Evolutionary conservation across 192 early-diverging fungal genomes (phyloP).

Genomic region (Rhizophagus clarus): DNA sequence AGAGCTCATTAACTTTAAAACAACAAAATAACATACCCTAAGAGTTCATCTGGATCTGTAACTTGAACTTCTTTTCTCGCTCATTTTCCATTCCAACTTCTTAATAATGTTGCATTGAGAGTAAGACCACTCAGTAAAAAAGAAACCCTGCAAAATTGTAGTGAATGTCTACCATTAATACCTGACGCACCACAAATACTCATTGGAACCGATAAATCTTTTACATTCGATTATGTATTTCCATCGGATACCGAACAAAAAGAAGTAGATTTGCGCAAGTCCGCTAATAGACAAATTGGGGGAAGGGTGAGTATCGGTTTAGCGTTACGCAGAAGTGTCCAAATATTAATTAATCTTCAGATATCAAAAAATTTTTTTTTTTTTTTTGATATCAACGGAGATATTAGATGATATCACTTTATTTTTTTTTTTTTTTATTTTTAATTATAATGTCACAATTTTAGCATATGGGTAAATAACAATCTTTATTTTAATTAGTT

Average conservation of each 20-base stretch:
- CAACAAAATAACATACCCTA: conserved; percentile 41
- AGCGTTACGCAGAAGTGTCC: not conserved
- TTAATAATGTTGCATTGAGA: conserved; percentile 70
- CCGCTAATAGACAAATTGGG: conserved; percentile 68
- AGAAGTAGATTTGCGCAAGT: conserved; percentile 62
- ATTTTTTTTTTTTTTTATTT: not conserved
- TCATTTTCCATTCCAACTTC: not conserved
- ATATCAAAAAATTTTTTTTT: not conserved
- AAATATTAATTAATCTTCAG: not conserved
- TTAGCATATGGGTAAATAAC: conserved; percentile 75
- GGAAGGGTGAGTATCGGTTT: conserved; percentile 59
- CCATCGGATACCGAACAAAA: conserved; percentile 53
- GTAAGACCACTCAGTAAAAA: conserved; percentile 77
- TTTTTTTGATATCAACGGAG: not conserved
- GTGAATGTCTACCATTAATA: conserved; percentile 60
- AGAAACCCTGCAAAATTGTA: conserved; percentile 65
- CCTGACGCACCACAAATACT: conserved; percentile 65
- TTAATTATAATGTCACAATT: conserved; percentile 91
- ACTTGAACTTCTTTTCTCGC: conserved; percentile 68
- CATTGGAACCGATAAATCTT: conserved; percentile 62
- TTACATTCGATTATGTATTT: conserved; percentile 76
- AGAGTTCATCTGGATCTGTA: conserved; percentile 62
- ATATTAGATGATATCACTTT: no score
- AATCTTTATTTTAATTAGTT: not conserved
- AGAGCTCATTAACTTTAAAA: no score